Base-by-base conservation (phyloP, 73 alveolate species). In the Paramecium primaurelia region DNA sequence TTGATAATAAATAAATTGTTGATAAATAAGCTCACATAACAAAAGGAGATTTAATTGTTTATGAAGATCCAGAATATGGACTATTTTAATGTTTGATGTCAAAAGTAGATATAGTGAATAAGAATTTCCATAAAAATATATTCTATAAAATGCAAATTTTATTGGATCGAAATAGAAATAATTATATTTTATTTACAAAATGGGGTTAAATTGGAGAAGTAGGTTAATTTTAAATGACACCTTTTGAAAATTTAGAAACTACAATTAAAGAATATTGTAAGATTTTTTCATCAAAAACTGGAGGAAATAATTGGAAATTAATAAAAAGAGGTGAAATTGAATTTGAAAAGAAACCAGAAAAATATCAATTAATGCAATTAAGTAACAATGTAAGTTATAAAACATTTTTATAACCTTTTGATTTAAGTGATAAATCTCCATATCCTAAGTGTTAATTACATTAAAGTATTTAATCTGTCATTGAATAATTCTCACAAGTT, bases 191-290 rank as follows among this genome's bases (percentile, higher is more conserved):
- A 12, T 97, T 98, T 88, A 98, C 99, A 18, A 95, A 99, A 92
- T 98, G 97, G 97, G 99, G 99, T 6, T 77, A 99, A 34, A 97
- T 98, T 37, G 99, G 99, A 22, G 98, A 95, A 87, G 95, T 75
- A 83, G 99, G 99, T 11, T 96, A 97, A 86, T 95, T 95, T 93
- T 97, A 98, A 94, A 93, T 98, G 86, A 95, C 99, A 36, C 99
- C 99, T 3, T 98, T 97, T 92, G 90, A 92, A 64, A 90, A 86
- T 45, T 71, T 86, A 69, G 97, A 96, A 5, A 98, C 94, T 30
- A 99, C 98, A 4, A 92, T 95, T 80, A 93, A 94, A 73, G 99
- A 98, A 93, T 98, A 96, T 91, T 93, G 96, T 37, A 96, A 95
- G 89, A 88, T 98, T 71, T 98, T 98, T 92, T 86, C 89, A 22